These are phyloP conservation scores for Botryotinia convoluta DNA, from an alignment of 2,329 filamentous ascomycete genomes.

Conservation along the genomic window DNA sequence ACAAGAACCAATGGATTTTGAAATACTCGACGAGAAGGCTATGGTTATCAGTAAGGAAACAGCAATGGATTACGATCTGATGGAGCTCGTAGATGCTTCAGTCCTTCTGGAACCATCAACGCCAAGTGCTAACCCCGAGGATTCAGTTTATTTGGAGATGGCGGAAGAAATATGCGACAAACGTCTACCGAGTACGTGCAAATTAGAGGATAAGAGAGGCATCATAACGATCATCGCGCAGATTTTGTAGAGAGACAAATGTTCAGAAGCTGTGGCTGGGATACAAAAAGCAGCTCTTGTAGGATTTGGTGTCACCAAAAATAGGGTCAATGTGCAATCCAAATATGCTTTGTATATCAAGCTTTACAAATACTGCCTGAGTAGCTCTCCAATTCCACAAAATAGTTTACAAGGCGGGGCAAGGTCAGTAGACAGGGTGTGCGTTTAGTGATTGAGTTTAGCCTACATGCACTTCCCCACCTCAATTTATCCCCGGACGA, in stretches of 20 bases:
- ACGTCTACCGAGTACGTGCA: neutral
- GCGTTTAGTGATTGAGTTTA: conserved; percentile 2
- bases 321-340: neutral
- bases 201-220: neutral
- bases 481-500: neutral
- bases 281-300: neutral
- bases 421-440: neutral
- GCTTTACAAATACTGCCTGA: neutral
- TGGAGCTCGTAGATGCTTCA: neutral
- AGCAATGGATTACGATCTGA: neutral
- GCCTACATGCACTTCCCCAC: neutral
- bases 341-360: neutral
- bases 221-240: neutral
- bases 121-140: neutral
- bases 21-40: neutral
- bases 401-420: neutral
- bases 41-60: neutral
- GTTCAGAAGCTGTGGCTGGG: neutral
- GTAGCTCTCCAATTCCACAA: neutral
- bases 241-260: neutral
- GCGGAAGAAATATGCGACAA: neutral
- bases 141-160: neutral
- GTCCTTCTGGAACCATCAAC: too few species aligned
- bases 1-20: neutral
- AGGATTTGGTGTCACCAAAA: neutral